Evolutionary conservation across 2,329 filamentous ascomycete genomes (phyloP).

Genomic region (Colletotrichum sp.): DNA sequence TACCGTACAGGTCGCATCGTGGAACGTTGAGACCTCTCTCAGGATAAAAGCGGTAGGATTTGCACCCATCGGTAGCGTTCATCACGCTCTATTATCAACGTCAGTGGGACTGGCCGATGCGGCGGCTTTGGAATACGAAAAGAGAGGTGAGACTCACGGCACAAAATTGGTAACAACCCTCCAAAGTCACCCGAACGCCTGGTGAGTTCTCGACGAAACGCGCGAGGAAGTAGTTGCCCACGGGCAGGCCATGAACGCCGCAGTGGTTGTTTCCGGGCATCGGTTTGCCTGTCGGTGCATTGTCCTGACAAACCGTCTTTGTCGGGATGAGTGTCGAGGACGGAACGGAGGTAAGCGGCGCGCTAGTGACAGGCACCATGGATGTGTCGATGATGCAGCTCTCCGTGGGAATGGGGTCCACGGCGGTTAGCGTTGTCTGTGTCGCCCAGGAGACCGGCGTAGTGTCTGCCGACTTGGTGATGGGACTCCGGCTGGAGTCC

Average conservation of each 20-base stretch:
- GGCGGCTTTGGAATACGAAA: neutral
- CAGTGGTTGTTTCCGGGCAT: conserved; percentile 35
- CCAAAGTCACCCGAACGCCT: conserved; percentile 37
- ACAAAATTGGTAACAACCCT: conserved; percentile 49
- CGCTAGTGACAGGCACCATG: conserved; percentile 33
- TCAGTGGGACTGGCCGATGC: neutral
- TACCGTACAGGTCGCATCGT: conserved; percentile 41
- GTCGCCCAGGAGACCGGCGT: neutral
- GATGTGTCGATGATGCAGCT: conserved; percentile 37
- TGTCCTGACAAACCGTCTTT: conserved; percentile 33
- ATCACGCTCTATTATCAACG: conserved; percentile 30
- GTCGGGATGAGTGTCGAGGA: conserved; percentile 30
- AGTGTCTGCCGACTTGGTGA: neutral
- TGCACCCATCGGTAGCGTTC: conserved; percentile 35
- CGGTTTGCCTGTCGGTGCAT: conserved; percentile 34
- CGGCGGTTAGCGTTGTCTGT: conserved; percentile 13
- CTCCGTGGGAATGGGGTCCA: neutral
- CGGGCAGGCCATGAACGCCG: conserved; percentile 40
- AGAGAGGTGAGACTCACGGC: conserved; percentile 27
- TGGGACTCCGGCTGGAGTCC: neutral
- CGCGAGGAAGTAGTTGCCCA: conserved; percentile 41
- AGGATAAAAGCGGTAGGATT: conserved; percentile 40
- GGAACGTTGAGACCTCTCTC: conserved; percentile 32
- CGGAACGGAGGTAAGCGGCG: conserved; percentile 27
- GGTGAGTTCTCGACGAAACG: conserved; percentile 40